Percentiles rank a stretch among this genome's conserved stretches.
Evolutionary conservation across 495 filamentous ascomycete species (phyloP).

Genomic region (Daldinia bambusicola): DNA sequence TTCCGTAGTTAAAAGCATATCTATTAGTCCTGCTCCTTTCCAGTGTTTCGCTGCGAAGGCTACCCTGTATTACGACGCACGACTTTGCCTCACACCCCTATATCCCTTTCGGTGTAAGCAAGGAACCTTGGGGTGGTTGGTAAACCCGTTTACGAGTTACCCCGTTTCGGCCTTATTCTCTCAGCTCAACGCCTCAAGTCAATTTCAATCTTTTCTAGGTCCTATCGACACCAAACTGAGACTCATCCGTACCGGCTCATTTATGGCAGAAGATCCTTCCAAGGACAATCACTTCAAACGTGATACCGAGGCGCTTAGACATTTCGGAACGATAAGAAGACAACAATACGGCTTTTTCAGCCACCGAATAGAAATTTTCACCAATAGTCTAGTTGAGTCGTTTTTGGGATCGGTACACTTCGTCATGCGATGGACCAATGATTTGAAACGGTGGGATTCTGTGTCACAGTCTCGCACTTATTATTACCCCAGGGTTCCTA

Average conservation of each 20-base stretch:
- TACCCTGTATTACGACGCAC: constrained; percentile 30
- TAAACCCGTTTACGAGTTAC: constrained; percentile 20
- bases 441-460: constrained; percentile 30
- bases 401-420: constrained; percentile 11
- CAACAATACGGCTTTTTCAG: constrained; percentile 18
- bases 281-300: constrained; percentile 26
- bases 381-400: constrained; percentile 10
- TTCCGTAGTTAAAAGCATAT: too few species aligned
- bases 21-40: constrained; percentile 14
- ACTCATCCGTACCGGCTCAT: constrained; percentile 2
- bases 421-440: constrained; percentile 15
- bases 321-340: background rate
- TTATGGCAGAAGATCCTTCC: constrained; percentile 25
- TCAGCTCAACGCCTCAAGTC: constrained; percentile 40
- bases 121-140: constrained; percentile 34
- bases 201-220: constrained; percentile 29
- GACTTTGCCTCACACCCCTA: constrained; percentile 27
- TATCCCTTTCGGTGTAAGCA: constrained; percentile 31
- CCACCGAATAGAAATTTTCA: constrained; percentile 22
- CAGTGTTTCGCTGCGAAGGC: constrained; percentile 11
- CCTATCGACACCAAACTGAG: constrained; percentile 13
- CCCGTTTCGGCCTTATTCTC: constrained; percentile 41
- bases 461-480: constrained; percentile 34
- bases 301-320: constrained; percentile 13
- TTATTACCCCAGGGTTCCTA: constrained; percentile 26